A percentile compares a stretch with the other conserved stretches of the same genome.
Conservation (phyloP, 495 filamentous ascomycete genomes). For the Aspergillus diversus region DNA sequence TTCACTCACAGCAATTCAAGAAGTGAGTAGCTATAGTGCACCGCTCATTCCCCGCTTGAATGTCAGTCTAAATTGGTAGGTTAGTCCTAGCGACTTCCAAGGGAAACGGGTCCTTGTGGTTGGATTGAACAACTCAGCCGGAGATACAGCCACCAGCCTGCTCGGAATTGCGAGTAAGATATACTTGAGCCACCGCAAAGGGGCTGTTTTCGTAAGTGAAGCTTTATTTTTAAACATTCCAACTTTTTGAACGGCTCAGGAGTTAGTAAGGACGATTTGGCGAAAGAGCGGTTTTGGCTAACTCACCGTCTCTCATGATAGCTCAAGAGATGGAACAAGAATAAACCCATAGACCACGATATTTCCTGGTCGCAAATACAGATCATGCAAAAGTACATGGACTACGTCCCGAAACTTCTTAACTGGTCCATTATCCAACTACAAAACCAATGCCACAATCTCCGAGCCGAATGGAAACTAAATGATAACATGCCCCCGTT, state of each 20-base stretch:
- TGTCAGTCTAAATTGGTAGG: not conserved
- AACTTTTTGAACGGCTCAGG: no score
- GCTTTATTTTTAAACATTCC: no score
- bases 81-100: not conserved
- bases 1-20: constrained; percentile 31
- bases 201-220: constrained; percentile 23
- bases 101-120: constrained; percentile 19
- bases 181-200: constrained; percentile 37
- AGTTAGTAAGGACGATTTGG: no score
- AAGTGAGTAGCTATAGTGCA: constrained; percentile 10
- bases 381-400: constrained; percentile 9
- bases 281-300: not conserved
- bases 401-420: not conserved
- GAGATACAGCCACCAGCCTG: constrained; percentile 33
- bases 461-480: not conserved
- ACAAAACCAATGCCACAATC: not conserved
- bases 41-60: not conserved
- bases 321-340: constrained; percentile 9
- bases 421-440: constrained; percentile 6
- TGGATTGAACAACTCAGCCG: constrained; percentile 26
- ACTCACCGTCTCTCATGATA: not conserved
- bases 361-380: not conserved
- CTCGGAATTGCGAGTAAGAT: constrained; percentile 33
- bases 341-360: constrained; percentile 3
- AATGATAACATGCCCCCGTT: not conserved